These are phyloP conservation scores for Sicyos baderoa DNA, from an alignment of 306 rosid genomes.

Conservation along the genomic window DNA sequence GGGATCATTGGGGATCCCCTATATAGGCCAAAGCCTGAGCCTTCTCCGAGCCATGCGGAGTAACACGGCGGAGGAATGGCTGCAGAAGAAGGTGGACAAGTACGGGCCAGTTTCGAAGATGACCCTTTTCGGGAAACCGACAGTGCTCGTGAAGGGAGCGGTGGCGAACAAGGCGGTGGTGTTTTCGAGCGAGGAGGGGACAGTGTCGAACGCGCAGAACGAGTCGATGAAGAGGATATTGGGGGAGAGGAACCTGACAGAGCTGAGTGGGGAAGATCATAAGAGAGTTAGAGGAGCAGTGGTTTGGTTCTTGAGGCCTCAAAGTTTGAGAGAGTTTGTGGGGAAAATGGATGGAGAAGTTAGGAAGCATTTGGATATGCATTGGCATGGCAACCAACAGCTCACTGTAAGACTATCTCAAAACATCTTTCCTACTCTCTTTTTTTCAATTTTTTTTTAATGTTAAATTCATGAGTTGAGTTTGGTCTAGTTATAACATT, in stretches of 20 bases:
- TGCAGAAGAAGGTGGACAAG: slow-evolving; percentile 36
- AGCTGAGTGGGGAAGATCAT: slow-evolving; percentile 50
- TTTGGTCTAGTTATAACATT: no score
- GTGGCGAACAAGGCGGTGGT: slow-evolving; percentile 61
- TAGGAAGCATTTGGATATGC: slow-evolving; percentile 43
- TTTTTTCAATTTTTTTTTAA: no score
- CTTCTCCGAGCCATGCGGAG: slow-evolving; percentile 48
- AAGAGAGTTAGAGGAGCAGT: slow-evolving; percentile 56
- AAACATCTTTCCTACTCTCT: no score
- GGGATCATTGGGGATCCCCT: slow-evolving; percentile 60
- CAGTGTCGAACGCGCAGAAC: slow-evolving; percentile 33
- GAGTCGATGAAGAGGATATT: slow-evolving; percentile 40
- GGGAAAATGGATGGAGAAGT: slow-evolving; percentile 56
- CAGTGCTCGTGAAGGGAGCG: slow-evolving; percentile 54
- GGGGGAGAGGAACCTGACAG: slow-evolving; percentile 44
- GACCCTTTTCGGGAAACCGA: slow-evolving; percentile 60
- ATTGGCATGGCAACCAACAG: slow-evolving; percentile 55
- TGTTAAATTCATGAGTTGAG: no score
- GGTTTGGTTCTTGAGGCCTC: slow-evolving; percentile 60
- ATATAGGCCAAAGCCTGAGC: slow-evolving; percentile 58
- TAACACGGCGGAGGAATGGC: slow-evolving; percentile 63
- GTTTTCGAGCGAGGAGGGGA: slow-evolving; percentile 25
- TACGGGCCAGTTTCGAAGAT: slow-evolving; percentile 71
- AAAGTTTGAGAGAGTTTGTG: slow-evolving; percentile 49
- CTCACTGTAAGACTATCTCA: slow-evolving; percentile 15